phyloP scores from a whole-genome alignment of 1,139 yeast species.

The Blastobotrys malaysiensis region DNA sequence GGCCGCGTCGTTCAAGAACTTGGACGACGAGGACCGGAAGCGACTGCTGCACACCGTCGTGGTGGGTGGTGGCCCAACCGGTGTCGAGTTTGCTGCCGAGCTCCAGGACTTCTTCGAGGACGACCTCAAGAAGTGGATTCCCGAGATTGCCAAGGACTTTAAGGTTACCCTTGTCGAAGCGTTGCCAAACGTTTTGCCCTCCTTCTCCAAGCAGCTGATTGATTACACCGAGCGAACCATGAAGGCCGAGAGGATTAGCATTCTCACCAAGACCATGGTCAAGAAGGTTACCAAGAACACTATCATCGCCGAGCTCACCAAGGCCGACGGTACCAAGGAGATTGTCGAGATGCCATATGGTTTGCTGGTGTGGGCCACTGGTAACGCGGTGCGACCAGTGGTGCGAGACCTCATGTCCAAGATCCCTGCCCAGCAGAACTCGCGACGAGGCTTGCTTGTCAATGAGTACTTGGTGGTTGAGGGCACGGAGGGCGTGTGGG shows the following conservation, averaged over 20 bases:
- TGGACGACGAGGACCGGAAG: slow-evolving; percentile 71
- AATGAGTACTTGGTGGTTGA: slow-evolving; percentile 77
- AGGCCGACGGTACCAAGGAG: slow-evolving; percentile 56
- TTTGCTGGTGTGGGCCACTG: slow-evolving; percentile 94
- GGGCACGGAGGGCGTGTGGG: slow-evolving; percentile 81
- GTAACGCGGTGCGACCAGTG: slow-evolving; percentile 84
- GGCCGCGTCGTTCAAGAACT: slow-evolving; percentile 72
- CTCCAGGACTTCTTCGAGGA: slow-evolving; percentile 90
- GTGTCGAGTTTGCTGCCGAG: slow-evolving; percentile 95
- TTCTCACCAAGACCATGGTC: slow-evolving; percentile 80
- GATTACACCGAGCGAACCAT: slow-evolving; percentile 81
- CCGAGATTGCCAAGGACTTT: slow-evolving; percentile 74
- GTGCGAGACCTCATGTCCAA: slow-evolving; percentile 60
- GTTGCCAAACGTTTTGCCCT: slow-evolving; percentile 80
- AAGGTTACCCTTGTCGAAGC: slow-evolving; percentile 86
- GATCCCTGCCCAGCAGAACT: slow-evolving; percentile 77
- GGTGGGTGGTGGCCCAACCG: slow-evolving; percentile 97
- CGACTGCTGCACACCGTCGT: slow-evolving; percentile 77
- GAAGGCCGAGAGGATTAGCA: slow-evolving; percentile 69
- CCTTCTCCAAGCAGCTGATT: slow-evolving; percentile 79
- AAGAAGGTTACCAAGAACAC: slow-evolving; percentile 68
- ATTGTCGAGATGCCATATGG: slow-evolving; percentile 77
- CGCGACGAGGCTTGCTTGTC: slow-evolving; percentile 84
- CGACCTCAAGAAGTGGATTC: slow-evolving; percentile 85
- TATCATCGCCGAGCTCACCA: slow-evolving; percentile 67